These are phyloP conservation scores for Hymenoscyphus scutula DNA, from an alignment of 2,329 filamentous ascomycete genomes.

Conservation along the genomic window DNA sequence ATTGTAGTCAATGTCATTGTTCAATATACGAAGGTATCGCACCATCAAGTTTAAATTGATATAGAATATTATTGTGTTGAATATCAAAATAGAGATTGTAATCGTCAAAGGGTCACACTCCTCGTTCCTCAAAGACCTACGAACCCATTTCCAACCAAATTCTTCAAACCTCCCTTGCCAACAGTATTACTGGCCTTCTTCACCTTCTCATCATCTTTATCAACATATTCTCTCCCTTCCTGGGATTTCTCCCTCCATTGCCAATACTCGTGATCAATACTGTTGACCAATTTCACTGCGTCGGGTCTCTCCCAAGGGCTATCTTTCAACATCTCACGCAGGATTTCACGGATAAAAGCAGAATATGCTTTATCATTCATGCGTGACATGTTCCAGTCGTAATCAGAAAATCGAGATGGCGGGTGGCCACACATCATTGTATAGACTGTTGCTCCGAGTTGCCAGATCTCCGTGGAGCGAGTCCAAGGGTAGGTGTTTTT, in stretches of 20 bases:
- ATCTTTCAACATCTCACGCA: constrained; percentile 26
- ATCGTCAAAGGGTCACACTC: not conserved
- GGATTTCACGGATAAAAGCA: constrained; percentile 24
- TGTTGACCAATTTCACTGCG: constrained; percentile 21
- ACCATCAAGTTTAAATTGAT: too few relatives aligned
- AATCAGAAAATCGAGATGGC: constrained; percentile 25
- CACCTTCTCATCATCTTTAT: constrained; percentile 22
- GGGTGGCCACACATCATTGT: constrained; percentile 35
- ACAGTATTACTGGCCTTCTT: constrained; percentile 5
- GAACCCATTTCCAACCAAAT: not conserved
- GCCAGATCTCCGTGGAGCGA: constrained; percentile 29
- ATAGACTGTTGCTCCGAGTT: constrained; percentile 32
- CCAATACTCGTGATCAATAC: constrained; percentile 24
- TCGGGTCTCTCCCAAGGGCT: constrained; percentile 23
- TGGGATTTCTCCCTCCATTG: constrained; percentile 26
- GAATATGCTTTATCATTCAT: constrained; percentile 30
- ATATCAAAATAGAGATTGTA: not conserved
- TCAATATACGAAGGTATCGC: too few relatives aligned
- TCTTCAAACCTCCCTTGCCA: not conserved
- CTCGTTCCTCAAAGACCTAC: not conserved
- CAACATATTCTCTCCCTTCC: constrained; percentile 23
- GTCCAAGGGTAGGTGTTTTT: constrained; percentile 22
- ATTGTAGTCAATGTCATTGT: too few relatives aligned
- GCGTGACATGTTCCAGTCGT: constrained; percentile 29
- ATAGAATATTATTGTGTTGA: not conserved